phyloP scores from a whole-genome alignment of 208 protist genomes.

The Ichthyophonus hoferi region DNA sequence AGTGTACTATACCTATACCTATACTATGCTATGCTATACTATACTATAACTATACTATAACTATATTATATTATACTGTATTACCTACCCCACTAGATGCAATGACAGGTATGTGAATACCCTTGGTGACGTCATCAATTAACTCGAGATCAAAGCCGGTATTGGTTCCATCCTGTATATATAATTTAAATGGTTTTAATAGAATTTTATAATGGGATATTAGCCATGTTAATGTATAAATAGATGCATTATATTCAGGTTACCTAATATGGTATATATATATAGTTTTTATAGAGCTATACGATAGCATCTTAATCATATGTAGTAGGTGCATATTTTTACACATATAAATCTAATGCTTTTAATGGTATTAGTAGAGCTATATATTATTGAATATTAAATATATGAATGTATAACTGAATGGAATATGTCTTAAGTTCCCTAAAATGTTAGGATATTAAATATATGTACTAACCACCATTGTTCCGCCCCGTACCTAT shows the following conservation, averaged over 20 bases:
- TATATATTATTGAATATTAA: too few relatives aligned
- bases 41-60: too few relatives aligned
- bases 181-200: too few relatives aligned
- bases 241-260: not conserved
- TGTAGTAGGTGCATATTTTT: not conserved
- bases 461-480: too few relatives aligned
- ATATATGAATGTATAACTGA: too few relatives aligned
- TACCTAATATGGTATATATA: not conserved
- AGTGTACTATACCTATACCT: not conserved
- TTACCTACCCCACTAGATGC: conserved; percentile 55
- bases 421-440: too few relatives aligned
- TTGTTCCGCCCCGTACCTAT: too few relatives aligned
- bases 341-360: too few relatives aligned
- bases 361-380: too few relatives aligned
- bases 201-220: conserved; percentile 37
- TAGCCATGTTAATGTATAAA: not conserved
- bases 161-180: conserved; percentile 57
- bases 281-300: not conserved
- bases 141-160: conserved; percentile 55
- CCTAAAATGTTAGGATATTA: too few relatives aligned
- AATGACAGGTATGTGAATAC: conserved; percentile 61
- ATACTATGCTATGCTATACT: not conserved
- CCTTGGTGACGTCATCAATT: conserved; percentile 39
- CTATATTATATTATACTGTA: too few relatives aligned
- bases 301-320: not conserved